Evolutionary conservation across 345 rosid genomes (phyloP).

Genomic region (Citrus glauca): DNA sequence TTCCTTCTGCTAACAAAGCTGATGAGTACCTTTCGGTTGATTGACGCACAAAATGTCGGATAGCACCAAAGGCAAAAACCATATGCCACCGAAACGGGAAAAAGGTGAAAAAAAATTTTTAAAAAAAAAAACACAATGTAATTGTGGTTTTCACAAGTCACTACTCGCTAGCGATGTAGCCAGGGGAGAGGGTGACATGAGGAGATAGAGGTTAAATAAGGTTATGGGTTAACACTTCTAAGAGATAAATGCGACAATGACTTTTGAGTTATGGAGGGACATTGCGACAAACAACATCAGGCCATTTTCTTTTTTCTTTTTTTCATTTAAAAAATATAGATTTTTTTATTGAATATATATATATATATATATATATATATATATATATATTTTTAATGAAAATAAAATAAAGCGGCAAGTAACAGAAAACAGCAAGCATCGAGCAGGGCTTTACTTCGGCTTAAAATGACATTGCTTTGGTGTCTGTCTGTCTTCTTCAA

Average conservation of each 20-base stretch:
- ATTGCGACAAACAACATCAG: background rate
- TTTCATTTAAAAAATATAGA: no score
- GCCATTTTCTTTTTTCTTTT: background rate
- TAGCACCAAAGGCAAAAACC: background rate
- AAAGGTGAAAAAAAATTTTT: background rate
- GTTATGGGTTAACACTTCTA: background rate
- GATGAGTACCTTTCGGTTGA: background rate
- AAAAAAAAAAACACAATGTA: background rate
- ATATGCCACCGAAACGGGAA: background rate
- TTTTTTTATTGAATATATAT: background rate
- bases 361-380: no score
- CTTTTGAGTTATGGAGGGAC: background rate
- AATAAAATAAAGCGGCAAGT: background rate
- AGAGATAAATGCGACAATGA: conserved; percentile 11
- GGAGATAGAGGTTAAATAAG: background rate
- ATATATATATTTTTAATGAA: no score
- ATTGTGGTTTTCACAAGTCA: background rate
- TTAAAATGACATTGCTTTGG: background rate
- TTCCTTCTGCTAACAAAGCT: background rate
- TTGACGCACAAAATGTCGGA: background rate
- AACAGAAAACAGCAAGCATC: background rate
- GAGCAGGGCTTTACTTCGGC: background rate
- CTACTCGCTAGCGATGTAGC: background rate
- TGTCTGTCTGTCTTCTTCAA: background rate
- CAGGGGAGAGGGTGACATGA: background rate